Percentiles rank a stretch among this genome's conserved stretches.
phyloP scores from a whole-genome alignment of 2,329 filamentous ascomycete species.

The Calonectria pauciramosa region DNA sequence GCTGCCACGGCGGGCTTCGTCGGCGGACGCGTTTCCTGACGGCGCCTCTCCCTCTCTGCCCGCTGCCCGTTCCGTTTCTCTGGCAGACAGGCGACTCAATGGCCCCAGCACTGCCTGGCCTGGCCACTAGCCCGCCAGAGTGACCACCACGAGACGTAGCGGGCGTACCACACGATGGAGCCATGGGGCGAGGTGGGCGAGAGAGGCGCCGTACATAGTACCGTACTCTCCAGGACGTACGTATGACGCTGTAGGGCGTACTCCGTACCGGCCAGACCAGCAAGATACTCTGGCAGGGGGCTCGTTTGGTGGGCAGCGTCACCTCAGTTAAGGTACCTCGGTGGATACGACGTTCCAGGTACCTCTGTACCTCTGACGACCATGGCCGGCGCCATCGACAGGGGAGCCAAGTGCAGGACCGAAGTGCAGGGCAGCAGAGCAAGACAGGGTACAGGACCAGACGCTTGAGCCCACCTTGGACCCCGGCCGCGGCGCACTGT shows the following conservation, averaged over 20 bases:
- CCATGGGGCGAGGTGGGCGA: constrained; percentile 22
- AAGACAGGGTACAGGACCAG: constrained; percentile 22
- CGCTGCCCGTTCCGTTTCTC: neutral
- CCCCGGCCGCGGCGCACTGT: constrained; percentile 23
- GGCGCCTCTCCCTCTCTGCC: neutral
- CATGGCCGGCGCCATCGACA: constrained; percentile 28
- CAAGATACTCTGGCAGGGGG: neutral
- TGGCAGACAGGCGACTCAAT: neutral
- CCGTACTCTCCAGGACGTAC: neutral
- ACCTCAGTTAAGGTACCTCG: constrained; percentile 26
- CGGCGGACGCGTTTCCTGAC: neutral
- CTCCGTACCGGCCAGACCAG: constrained; percentile 1
- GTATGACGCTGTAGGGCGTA: constrained; percentile 8
- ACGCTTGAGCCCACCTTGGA: constrained; percentile 21
- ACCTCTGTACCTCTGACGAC: constrained; percentile 28
- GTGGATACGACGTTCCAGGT: constrained; percentile 21
- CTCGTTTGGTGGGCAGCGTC: constrained; percentile 9
- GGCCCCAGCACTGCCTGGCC: constrained; percentile 9
- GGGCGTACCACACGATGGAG: constrained; percentile 22
- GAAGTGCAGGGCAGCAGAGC: constrained; percentile 18
- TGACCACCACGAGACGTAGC: constrained; percentile 39
- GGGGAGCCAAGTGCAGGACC: constrained; percentile 28
- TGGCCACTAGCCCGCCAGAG: constrained; percentile 26
- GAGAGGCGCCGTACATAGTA: constrained; percentile 13
- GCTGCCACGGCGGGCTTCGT: neutral